A percentile compares a stretch with the other conserved stretches of the same genome.
Evolutionary conservation across 2,329 filamentous ascomycete genomes (phyloP).

Genomic region (Hypoxylon sp.): DNA sequence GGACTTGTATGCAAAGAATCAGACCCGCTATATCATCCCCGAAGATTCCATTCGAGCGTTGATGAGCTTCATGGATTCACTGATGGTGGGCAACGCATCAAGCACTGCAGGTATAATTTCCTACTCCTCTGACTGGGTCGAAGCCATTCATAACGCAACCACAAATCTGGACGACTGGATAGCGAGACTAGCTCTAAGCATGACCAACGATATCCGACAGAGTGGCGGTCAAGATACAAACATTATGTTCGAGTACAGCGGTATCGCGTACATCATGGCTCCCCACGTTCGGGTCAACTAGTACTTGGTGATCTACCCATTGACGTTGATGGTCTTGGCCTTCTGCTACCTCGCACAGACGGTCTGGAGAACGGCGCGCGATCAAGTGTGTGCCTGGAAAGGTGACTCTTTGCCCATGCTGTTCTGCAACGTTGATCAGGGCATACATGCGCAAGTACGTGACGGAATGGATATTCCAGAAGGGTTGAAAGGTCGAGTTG

Average conservation of each 20-base stretch:
- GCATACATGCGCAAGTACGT: conserved; percentile 53
- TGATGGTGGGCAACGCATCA: conserved; percentile 55
- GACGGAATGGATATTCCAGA: conserved; percentile 57
- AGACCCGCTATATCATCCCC: conserved; percentile 55
- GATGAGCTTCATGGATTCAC: conserved; percentile 53
- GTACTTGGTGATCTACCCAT: conserved; percentile 58
- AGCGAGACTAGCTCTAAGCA: conserved; percentile 53
- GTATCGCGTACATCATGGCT: conserved; percentile 51
- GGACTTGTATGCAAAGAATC: conserved; percentile 48
- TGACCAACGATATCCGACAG: conserved; percentile 58
- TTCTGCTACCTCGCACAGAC: conserved; percentile 57
- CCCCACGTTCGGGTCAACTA: conserved; percentile 56
- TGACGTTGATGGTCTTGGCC: conserved; percentile 54
- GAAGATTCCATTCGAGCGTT: conserved; percentile 53
- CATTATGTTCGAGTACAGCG: conserved; percentile 51
- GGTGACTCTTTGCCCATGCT: conserved; percentile 58
- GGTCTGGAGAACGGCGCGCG: conserved; percentile 55
- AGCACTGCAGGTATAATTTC: conserved; percentile 49
- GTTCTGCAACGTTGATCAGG: conserved; percentile 57
- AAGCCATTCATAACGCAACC: conserved; percentile 57
- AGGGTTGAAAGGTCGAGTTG: conserved; percentile 55
- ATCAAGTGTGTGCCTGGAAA: conserved; percentile 59
- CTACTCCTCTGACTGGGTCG: conserved; percentile 58
- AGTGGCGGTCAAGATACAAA: conserved; percentile 48
- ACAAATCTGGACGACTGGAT: conserved; percentile 55